Conservation (phyloP, 192 early-diverging fungal genomes). For the Funneliformis mosseae region DNA sequence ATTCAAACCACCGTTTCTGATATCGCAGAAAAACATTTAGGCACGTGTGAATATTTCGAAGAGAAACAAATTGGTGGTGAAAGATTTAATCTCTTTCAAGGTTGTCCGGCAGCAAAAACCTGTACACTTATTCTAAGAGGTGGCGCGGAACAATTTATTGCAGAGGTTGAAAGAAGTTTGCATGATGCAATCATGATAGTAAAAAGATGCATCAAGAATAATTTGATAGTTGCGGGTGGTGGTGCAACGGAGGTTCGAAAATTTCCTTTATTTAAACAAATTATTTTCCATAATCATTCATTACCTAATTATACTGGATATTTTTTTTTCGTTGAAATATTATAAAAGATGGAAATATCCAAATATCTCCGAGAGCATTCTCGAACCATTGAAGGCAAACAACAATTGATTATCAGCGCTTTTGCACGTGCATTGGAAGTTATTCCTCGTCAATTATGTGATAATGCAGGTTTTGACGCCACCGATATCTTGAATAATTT, state of each 20-base stretch:
- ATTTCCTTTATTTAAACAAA: background rate
- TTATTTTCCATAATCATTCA: no score
- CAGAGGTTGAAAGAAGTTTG: slow-evolving; percentile 94
- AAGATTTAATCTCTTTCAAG: slow-evolving; percentile 95
- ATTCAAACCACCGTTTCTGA: slow-evolving; percentile 92
- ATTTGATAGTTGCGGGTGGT: slow-evolving; percentile 94
- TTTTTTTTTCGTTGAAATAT: background rate
- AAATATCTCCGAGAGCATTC: slow-evolving; percentile 92
- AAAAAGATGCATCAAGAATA: slow-evolving; percentile 94
- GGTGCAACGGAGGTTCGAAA: slow-evolving; percentile 82
- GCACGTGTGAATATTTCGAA: slow-evolving; percentile 89
- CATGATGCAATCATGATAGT: slow-evolving; percentile 99
- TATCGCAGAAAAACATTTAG: slow-evolving; percentile 79
- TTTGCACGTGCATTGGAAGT: slow-evolving; percentile 96
- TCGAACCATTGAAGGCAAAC: slow-evolving; percentile 95
- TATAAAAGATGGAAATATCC: slow-evolving; percentile 86
- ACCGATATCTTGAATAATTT: slow-evolving; percentile 98
- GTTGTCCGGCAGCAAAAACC: slow-evolving; percentile 91
- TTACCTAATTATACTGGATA: background rate
- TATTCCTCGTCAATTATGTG: slow-evolving; percentile 97
- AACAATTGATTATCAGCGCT: slow-evolving; percentile 94
- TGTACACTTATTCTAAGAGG: slow-evolving; percentile 96
- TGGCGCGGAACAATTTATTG: slow-evolving; percentile 99
- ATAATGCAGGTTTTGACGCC: slow-evolving; percentile 98
- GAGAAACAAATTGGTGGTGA: slow-evolving; percentile 97